phyloP scores from a whole-genome alignment of 106 monocot species.

The Dioscorea dumetorum region DNA sequence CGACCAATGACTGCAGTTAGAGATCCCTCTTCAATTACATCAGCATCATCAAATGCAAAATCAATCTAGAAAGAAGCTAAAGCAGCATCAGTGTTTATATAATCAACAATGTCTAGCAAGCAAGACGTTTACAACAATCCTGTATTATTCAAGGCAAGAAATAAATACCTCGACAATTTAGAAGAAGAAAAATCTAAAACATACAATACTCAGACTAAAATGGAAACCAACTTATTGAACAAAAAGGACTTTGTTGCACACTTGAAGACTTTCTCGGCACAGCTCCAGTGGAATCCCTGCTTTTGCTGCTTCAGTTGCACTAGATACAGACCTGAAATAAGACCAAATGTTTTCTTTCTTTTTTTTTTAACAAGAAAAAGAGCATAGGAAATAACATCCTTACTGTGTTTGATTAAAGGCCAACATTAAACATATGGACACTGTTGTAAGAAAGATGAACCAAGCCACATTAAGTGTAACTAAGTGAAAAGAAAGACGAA shows the following conservation, averaged over 20 bases:
- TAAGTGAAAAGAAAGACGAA: too few species aligned
- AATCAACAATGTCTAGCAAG: too few species aligned
- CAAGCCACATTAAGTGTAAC: too few species aligned
- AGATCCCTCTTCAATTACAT: slow-evolving; percentile 62
- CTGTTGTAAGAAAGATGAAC: too few species aligned
- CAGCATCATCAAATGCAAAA: slow-evolving; percentile 77
- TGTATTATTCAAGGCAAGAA: neutral
- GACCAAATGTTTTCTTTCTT: too few species aligned
- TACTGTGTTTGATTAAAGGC: too few species aligned
- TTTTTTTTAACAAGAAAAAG: too few species aligned
- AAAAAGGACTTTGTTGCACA: slow-evolving; percentile 26
- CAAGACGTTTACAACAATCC: neutral
- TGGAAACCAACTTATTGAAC: slow-evolving; percentile 13
- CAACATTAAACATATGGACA: too few species aligned
- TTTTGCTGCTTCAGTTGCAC: slow-evolving; percentile 66
- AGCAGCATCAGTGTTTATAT: neutral
- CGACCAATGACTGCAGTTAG: slow-evolving; percentile 56
- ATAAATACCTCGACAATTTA: neutral
- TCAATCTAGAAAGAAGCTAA: slow-evolving; percentile 39
- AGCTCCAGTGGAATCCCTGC: slow-evolving; percentile 45
- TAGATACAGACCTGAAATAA: slow-evolving; percentile 41
- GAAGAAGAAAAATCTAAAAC: slow-evolving; percentile 1
- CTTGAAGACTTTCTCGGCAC: slow-evolving; percentile 51
- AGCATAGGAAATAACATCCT: too few species aligned
- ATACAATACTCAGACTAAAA: slow-evolving; percentile 21